Base-by-base conservation (phyloP, 345 rosid genomes). In the Ceriops tagal region DNA sequence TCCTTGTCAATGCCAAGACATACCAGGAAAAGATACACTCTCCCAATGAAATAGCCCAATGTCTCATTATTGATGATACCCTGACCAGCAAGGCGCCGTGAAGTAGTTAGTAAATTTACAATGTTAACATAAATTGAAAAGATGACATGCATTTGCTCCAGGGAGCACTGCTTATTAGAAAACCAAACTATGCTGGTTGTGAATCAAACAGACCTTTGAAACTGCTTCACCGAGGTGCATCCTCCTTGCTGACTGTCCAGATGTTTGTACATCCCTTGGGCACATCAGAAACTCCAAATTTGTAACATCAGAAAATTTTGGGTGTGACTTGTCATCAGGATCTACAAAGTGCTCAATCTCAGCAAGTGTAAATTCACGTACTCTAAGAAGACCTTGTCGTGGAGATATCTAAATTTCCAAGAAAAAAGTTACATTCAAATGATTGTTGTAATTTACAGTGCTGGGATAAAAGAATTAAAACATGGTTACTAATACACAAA, bases 311-410 rank as follows among this genome's bases (percentile, higher is more conserved):
- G 82, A 58, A 75, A 79, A 93, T 68, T 91, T 93, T 4, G 95
- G 89, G 70, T 93, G 98, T 20, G 90, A 82, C 77, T 93, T 93
- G 72, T 89, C 86, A 69, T 91, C 96, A 35, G 98, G 98, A 81
- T 93, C 98, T 46, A 93, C 97, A 68, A 93, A 93, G 67, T 93
- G 97, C 81, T 93, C 98, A 67, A 93, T 93, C 75, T 93, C 98
- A 11, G 98, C 98, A 13, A 93, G 75, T 15, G 97, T 93, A 78
- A 93, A 93, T 75, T 93, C 97, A 37, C 98, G 95, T 56, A 89
- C 97, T 77, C 98, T 82, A 30, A 93, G 73, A 70, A 91, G 98
- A 46, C 98, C 98, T 88, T 93, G 98, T 46, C 98, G 97, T 67
- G 98, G 98, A 79, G 97, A 88, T 61, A 93, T 93, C 98, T 91